Evolutionary conservation across 176 grass and related monocot genomes (phyloP).

Genomic region (sorghum (Sorghum bicolor)): DNA sequence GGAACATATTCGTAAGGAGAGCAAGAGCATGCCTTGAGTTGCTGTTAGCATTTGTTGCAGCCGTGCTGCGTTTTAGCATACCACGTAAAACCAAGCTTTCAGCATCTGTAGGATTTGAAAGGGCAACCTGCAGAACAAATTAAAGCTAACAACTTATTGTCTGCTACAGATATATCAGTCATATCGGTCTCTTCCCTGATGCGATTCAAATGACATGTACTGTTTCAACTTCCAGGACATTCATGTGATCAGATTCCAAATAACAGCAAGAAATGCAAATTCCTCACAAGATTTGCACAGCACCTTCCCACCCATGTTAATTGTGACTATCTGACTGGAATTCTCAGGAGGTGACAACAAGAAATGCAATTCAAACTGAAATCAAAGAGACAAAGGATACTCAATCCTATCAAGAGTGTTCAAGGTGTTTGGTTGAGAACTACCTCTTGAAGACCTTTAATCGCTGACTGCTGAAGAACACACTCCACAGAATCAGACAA

Average conservation of each 20-base stretch:
- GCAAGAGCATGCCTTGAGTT: constrained; percentile 76
- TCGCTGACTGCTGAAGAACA: constrained; percentile 58
- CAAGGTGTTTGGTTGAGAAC: background rate
- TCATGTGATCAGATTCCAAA: background rate
- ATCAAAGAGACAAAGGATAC: background rate
- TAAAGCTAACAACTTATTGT: constrained; percentile 15
- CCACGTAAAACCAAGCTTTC: constrained; percentile 54
- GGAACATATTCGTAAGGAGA: constrained; percentile 8
- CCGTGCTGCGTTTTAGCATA: constrained; percentile 81
- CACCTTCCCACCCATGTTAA: background rate
- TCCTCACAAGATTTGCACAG: background rate
- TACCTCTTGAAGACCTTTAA: constrained; percentile 96
- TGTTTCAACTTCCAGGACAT: background rate
- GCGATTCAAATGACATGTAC: constrained; percentile 2
- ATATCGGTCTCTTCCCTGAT: background rate
- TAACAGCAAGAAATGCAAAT: constrained; percentile 6
- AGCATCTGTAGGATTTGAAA: constrained; percentile 56
- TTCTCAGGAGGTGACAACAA: background rate
- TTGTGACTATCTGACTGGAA: background rate
- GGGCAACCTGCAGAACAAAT: constrained; percentile 47
- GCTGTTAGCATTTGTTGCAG: constrained; percentile 82
- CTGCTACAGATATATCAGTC: background rate
- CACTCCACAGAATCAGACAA: constrained; percentile 52
- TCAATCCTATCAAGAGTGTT: background rate
- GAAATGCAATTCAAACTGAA: background rate